Evolutionary conservation across 2,329 filamentous ascomycete genomes (phyloP).

Genomic region (Colletotrichum sp.): DNA sequence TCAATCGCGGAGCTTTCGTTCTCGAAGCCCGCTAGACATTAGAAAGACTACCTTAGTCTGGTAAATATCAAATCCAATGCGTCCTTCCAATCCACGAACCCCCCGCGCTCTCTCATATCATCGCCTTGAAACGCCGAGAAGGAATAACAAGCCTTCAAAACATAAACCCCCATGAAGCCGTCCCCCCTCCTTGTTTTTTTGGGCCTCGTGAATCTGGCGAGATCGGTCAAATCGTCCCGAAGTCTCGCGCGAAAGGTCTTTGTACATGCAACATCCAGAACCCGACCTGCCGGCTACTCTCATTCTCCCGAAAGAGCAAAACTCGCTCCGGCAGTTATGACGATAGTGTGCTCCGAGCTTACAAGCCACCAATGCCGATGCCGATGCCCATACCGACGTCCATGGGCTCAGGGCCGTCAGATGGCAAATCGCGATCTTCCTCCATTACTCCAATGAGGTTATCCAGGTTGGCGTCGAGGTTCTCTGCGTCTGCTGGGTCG

Average conservation of each 20-base stretch:
- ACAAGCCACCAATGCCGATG: conserved; percentile 15
- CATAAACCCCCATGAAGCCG: not conserved
- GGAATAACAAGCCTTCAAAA: not conserved
- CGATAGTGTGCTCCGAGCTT: not conserved
- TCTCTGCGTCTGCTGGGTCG: conserved; percentile 69
- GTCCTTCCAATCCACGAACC: not conserved
- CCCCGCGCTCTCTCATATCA: not conserved
- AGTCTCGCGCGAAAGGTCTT: not conserved
- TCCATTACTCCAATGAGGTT: conserved; percentile 68
- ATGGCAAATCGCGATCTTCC: conserved; percentile 58
- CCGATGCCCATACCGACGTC: conserved; percentile 25
- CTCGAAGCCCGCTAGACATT: not conserved
- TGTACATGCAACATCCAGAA: not conserved
- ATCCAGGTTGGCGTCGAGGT: conserved; percentile 68
- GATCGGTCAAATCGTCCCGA: not conserved
- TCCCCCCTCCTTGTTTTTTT: not conserved
- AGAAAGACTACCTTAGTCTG: not conserved
- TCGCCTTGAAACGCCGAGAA: not conserved
- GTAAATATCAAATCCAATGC: not conserved
- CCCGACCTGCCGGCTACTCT: not conserved
- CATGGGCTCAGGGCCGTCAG: conserved; percentile 32
- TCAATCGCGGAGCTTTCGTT: not conserved
- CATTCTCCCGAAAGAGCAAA: not conserved
- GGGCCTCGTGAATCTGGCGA: not conserved
- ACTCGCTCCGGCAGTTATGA: not conserved